Evolutionary conservation across 495 filamentous ascomycete genomes (phyloP), one percentile per base, ranked within the genome.

Genomic region (Trichoderma orchidacearum): DNA sequence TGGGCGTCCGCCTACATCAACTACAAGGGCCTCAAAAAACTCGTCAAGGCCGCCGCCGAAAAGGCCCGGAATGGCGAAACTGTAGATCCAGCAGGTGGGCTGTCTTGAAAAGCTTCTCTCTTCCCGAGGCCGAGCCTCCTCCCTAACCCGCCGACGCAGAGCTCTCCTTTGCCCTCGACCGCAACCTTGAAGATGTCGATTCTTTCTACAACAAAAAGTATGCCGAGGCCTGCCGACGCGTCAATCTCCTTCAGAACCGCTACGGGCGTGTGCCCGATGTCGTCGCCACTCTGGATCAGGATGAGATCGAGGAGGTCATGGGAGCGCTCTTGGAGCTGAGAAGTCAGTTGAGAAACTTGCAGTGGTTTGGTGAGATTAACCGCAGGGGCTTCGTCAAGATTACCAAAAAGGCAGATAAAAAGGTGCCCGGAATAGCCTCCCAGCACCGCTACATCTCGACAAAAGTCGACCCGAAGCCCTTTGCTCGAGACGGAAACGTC

Each of bases 301-400:
- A 95, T 63, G 93, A 97, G 62, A 76, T 80, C 27, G 87, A 93
- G 63, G 93, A 98, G 66, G 78, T 97, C 36, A 85, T 92, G 73
- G 86, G 84, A 34, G 88, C 91, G 32, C 75, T 96, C 52, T 78
- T 96, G 29, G 93, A 97, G 64, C 77, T 96, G 53, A 79, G 93
- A 41, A 84, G 84, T 51, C 87, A 93, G 59, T 69, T 96, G 57
- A 80, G 92, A 41, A 96, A 96, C 60, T 75, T 98, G 58, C 87
- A 94, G 70, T 96, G 91, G 91, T 97, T 96, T 60, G 94, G 90
- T 28, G 93, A 97, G 72, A 90, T 97, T 61, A 98, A 98, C 64
- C 80, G 91, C 32, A 80, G 87, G 57, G 93, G 93, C 0, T 98
- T 98, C 63, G 78, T 94, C 62, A 98, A 98, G 72, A 97, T 98